Evolutionary conservation across 129 eudicot species (phyloP).

Genomic region (Chrysanthemum makinoi): DNA sequence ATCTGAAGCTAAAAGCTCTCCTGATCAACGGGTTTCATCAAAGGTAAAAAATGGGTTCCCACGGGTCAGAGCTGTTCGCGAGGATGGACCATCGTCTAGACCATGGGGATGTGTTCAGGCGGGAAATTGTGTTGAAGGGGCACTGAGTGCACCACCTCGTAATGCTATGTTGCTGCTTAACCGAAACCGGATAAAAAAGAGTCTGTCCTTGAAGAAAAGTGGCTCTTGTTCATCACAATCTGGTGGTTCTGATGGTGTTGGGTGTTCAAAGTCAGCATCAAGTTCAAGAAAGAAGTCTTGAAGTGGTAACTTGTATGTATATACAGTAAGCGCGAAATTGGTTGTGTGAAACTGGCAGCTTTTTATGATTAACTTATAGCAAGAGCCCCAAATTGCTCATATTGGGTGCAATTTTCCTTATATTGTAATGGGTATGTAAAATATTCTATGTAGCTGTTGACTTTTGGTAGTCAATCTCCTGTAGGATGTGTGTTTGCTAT

Average conservation of each 20-base stretch:
- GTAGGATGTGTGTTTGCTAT: constrained; percentile 11
- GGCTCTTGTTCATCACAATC: constrained; percentile 47
- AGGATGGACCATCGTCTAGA: constrained; percentile 65
- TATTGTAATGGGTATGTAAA: constrained; percentile 13
- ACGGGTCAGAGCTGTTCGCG: constrained; percentile 49
- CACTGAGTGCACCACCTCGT: constrained; percentile 55
- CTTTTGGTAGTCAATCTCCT: constrained; percentile 17
- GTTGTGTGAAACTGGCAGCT: constrained; percentile 18
- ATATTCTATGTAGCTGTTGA: constrained; percentile 18
- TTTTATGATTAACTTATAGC: constrained; percentile 21
- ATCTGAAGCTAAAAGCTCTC: constrained; percentile 43
- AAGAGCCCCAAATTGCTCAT: constrained; percentile 26
- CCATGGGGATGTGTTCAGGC: constrained; percentile 79
- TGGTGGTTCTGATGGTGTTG: constrained; percentile 47
- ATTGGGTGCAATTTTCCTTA: constrained; percentile 19
- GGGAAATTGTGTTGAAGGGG: constrained; percentile 80
- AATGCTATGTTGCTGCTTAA: constrained; percentile 58
- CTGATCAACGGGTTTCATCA: constrained; percentile 42
- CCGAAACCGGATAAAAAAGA: constrained; percentile 48
- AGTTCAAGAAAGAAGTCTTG: constrained; percentile 48
- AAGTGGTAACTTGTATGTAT: constrained; percentile 20
- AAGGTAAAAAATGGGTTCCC: constrained; percentile 47
- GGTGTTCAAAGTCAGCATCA: constrained; percentile 47
- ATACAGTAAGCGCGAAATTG: constrained; percentile 20
- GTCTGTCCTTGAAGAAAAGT: constrained; percentile 46